Evolutionary conservation across 495 filamentous ascomycete species (phyloP).

Genomic region (Paragyromitra xinjiangensis): DNA sequence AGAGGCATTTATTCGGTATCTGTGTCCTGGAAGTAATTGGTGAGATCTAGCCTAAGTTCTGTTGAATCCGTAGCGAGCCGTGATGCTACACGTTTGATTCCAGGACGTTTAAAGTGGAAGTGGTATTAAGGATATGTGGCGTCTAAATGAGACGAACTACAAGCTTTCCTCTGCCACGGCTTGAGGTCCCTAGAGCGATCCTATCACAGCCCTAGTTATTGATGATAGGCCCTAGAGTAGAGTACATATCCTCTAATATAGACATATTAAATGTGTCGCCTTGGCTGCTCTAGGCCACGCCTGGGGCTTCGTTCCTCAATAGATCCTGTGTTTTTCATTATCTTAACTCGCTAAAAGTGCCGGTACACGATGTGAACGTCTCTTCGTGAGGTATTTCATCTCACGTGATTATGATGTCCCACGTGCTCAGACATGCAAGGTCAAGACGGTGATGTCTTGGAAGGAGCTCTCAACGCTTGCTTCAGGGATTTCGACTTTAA

Average conservation of each 20-base stretch:
- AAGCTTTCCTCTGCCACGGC: constrained; percentile 1
- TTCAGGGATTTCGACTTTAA: background rate
- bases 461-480: background rate
- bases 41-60: background rate
- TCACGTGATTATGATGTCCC: background rate
- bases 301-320: no score
- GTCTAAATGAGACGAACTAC: constrained; percentile 10
- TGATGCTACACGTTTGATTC: background rate
- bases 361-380: no score
- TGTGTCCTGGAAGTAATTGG: no score
- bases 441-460: background rate
- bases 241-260: background rate
- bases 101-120: background rate
- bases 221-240: background rate
- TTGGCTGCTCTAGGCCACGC: background rate
- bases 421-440: constrained; percentile 1
- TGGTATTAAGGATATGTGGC: constrained; percentile 14
- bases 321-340: no score
- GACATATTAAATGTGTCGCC: background rate
- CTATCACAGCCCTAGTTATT: background rate
- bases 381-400: background rate
- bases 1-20: background rate
- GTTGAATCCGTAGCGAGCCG: background rate
- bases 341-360: no score
- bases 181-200: background rate